phyloP scores from a whole-genome alignment of 345 rosid genomes.

The Erucastrum elatum region DNA sequence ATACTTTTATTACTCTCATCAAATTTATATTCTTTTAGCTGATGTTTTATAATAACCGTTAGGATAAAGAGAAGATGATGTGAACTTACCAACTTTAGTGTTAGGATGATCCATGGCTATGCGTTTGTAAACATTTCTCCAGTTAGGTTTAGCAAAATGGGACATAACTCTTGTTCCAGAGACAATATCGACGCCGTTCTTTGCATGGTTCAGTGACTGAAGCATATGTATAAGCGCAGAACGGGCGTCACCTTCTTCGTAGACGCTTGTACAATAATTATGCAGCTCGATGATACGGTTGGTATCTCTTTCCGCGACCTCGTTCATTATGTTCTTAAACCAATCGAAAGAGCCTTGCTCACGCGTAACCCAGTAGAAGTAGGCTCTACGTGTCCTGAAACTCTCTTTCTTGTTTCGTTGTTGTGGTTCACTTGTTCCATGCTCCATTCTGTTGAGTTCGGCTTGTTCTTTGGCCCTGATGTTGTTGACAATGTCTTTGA shows the following conservation, averaged over 20 bases:
- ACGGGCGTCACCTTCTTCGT: conserved; percentile 84
- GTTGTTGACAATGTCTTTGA: conserved; percentile 76
- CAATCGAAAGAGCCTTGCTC: conserved; percentile 88
- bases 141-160: conserved; percentile 76
- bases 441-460: conserved; percentile 38
- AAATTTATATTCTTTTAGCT: not conserved
- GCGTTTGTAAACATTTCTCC: conserved; percentile 70
- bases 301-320: conserved; percentile 65
- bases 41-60: not conserved
- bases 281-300: conserved; percentile 69
- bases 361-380: conserved; percentile 82
- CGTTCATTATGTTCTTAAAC: conserved; percentile 84
- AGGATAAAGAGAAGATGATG: not conserved
- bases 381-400: conserved; percentile 72
- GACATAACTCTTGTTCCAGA: conserved; percentile 81
- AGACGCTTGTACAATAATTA: conserved; percentile 81
- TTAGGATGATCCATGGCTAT: conserved; percentile 62
- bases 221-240: conserved; percentile 81
- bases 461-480: conserved; percentile 62
- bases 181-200: conserved; percentile 71
- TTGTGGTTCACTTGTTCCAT: conserved; percentile 35
- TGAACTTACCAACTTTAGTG: conserved; percentile 63
- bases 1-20: not conserved
- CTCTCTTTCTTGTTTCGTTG: conserved; percentile 44
- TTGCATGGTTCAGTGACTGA: conserved; percentile 72